Percentiles rank a stretch among this genome's conserved stretches.
These are phyloP conservation scores for Solanum chaucha DNA, from an alignment of 257 asterid genomes.

Conservation along the genomic window DNA sequence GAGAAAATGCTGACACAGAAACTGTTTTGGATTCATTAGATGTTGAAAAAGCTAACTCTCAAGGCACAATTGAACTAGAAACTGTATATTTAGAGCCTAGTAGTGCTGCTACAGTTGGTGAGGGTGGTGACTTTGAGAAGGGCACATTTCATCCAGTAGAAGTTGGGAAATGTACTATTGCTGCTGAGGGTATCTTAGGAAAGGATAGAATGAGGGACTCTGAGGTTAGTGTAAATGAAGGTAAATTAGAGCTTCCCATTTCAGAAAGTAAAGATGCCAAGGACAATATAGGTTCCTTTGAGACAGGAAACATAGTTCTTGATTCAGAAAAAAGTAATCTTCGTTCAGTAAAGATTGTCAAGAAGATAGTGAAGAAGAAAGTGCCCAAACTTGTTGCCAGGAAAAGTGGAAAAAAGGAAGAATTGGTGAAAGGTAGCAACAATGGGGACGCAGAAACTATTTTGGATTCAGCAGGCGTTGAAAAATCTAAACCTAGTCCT, in stretches of 20 bases:
- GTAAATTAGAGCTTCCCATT: neutral
- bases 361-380: slow-evolving; percentile 55
- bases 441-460: neutral
- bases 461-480: neutral
- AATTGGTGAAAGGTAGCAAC: slow-evolving; percentile 2
- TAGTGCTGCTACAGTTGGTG: slow-evolving; percentile 7
- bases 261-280: slow-evolving; percentile 3
- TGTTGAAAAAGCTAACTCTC: neutral
- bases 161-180: slow-evolving; percentile 3
- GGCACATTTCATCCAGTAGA: neutral
- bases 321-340: neutral
- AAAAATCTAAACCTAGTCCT: neutral
- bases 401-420: slow-evolving; percentile 6
- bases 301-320: neutral
- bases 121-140: slow-evolving; percentile 3
- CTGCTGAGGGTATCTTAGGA: neutral
- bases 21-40: neutral
- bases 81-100: neutral
- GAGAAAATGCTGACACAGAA: neutral
- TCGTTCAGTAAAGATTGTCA: slow-evolving; percentile 30
- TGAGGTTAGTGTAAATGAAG: neutral
- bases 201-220: neutral
- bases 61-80: neutral
- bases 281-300: neutral
- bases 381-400: slow-evolving; percentile 39